Evolutionary conservation across 257 asterid species (phyloP).

Genomic region (Eucommia ulmoides): DNA sequence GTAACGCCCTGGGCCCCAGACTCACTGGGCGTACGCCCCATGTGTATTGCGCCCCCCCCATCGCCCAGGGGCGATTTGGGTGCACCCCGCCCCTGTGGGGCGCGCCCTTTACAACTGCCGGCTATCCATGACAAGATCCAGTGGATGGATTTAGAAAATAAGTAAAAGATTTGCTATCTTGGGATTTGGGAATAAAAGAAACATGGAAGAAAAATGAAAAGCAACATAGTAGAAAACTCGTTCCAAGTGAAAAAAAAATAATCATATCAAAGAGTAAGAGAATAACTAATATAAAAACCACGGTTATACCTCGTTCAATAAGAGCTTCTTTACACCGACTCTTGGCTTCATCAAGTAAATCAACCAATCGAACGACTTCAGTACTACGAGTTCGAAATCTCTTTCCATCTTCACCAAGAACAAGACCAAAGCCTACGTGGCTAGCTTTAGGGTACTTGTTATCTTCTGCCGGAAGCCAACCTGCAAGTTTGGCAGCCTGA

Average conservation of each 20-base stretch:
- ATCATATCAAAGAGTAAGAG: too few relatives aligned
- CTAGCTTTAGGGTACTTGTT: conserved; percentile 58
- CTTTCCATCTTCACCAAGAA: conserved; percentile 89
- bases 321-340: conserved; percentile 59
- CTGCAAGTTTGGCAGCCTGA: conserved; percentile 82
- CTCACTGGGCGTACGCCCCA: too few relatives aligned
- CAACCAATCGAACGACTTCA: conserved; percentile 82
- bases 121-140: too few relatives aligned
- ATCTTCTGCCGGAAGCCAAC: conserved; percentile 82
- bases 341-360: conserved; percentile 90
- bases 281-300: too few relatives aligned
- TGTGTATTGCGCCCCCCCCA: too few relatives aligned
- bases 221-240: neutral
- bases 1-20: too few relatives aligned
- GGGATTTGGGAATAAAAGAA: neutral
- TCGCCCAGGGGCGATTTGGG: too few relatives aligned
- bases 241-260: neutral
- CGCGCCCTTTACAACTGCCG: too few relatives aligned
- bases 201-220: neutral
- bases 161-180: neutral
- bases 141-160: neutral
- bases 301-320: conserved; percentile 54
- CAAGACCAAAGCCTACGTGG: conserved; percentile 92
- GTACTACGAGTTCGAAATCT: conserved; percentile 83
- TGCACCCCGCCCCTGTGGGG: too few relatives aligned